These are phyloP conservation scores for Pleurotus sapidus DNA, from an alignment of 768 basidiomycete species.

Conservation along the genomic window DNA sequence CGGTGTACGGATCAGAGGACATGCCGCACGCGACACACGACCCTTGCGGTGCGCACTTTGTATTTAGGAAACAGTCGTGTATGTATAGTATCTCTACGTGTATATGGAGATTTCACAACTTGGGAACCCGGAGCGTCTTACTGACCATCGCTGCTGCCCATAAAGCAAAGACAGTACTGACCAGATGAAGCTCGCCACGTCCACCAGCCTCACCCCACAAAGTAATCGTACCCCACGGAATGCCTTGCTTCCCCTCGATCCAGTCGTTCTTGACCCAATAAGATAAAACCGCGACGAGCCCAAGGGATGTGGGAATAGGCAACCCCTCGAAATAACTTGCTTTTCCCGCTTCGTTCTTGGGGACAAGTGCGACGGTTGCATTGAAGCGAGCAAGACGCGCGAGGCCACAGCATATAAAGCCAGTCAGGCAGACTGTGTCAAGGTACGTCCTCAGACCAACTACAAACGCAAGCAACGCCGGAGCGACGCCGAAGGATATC, in stretches of 20 bases:
- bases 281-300: slow-evolving; percentile 73
- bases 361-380: slow-evolving; percentile 92
- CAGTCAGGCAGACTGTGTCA: slow-evolving; percentile 82
- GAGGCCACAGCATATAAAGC: slow-evolving; percentile 94
- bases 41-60: background rate
- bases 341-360: slow-evolving; percentile 85
- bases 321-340: slow-evolving; percentile 96
- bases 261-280: slow-evolving; percentile 84
- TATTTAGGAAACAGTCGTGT: background rate
- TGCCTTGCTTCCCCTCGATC: slow-evolving; percentile 74
- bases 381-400: slow-evolving; percentile 98
- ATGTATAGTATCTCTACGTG: background rate
- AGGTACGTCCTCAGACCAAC: slow-evolving; percentile 90
- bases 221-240: slow-evolving; percentile 72
- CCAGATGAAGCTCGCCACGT: slow-evolving; percentile 82
- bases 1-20: background rate
- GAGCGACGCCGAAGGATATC: slow-evolving; percentile 98
- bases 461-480: slow-evolving; percentile 87
- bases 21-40: background rate
- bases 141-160: slow-evolving; percentile 99
- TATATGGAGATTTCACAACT: slow-evolving; percentile 38
- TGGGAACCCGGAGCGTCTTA: slow-evolving; percentile 90
- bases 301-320: slow-evolving; percentile 90
- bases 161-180: slow-evolving; percentile 69
- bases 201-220: slow-evolving; percentile 72